Percentiles rank a stretch among this genome's conserved stretches.
Evolutionary conservation across 2,329 filamentous ascomycete genomes (phyloP).

Genomic region (Fusarium brachygibbosum): DNA sequence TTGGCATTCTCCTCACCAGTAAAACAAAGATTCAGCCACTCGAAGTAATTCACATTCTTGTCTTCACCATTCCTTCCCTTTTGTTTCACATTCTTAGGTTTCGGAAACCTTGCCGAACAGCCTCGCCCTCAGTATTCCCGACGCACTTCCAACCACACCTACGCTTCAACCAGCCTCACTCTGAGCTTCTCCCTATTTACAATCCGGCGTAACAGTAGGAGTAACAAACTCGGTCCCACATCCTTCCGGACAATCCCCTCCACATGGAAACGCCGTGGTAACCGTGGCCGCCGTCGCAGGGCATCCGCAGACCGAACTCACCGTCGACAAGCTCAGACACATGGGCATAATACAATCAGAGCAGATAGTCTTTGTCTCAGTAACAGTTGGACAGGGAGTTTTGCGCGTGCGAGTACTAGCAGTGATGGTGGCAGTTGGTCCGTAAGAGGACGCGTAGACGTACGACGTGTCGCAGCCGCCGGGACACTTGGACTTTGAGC

Average conservation of each 20-base stretch:
- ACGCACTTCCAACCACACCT: background rate
- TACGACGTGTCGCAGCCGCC: slow-evolving; percentile 47
- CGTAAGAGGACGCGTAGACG: slow-evolving; percentile 37
- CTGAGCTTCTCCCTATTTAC: slow-evolving; percentile 14
- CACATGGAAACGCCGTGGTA: slow-evolving; percentile 49
- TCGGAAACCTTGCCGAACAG: background rate
- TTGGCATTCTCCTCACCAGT: background rate
- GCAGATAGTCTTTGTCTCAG: slow-evolving; percentile 51
- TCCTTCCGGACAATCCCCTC: slow-evolving; percentile 36
- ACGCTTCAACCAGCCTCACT: background rate
- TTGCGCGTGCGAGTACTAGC: background rate
- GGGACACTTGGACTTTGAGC: slow-evolving; percentile 41
- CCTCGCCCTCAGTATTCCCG: background rate
- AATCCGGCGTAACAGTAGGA: slow-evolving; percentile 42
- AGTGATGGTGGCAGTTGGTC: slow-evolving; percentile 10
- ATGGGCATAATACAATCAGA: slow-evolving; percentile 52
- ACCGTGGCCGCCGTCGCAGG: slow-evolving; percentile 50
- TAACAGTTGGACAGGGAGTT: slow-evolving; percentile 54
- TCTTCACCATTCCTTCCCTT: background rate
- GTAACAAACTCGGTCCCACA: slow-evolving; percentile 52
- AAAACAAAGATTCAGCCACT: background rate
- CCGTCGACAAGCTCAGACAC: slow-evolving; percentile 51
- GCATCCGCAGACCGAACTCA: slow-evolving; percentile 54
- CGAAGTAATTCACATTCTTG: background rate
- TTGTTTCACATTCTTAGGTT: background rate